Conservation (phyloP, 805 yeast species). For the Teunomyces panamensis region DNA sequence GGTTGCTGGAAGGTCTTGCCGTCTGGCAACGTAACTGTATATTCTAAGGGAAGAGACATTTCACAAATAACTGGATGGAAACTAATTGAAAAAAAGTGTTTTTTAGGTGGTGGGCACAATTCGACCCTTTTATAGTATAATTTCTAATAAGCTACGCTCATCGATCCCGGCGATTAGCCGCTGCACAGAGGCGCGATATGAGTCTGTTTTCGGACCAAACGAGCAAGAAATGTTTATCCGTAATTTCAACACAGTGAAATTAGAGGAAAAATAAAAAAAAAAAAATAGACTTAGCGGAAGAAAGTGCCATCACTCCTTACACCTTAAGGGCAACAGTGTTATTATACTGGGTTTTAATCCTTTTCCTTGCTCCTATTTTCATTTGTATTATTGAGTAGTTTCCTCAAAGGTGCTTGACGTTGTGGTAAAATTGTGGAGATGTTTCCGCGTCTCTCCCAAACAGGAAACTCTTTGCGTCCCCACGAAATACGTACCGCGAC, state of each 20-base stretch:
- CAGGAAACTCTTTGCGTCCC: not conserved
- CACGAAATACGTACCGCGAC: too few relatives aligned
- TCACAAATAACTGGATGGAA: not conserved
- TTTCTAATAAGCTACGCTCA: not conserved
- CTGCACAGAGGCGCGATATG: not conserved
- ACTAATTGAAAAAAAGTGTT: not conserved
- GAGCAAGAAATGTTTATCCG: too few relatives aligned
- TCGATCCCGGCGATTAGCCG: not conserved
- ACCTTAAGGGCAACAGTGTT: too few relatives aligned
- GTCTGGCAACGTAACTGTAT: slow-evolving; percentile 45
- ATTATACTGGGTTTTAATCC: too few relatives aligned
- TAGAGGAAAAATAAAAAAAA: not conserved
- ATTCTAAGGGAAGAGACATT: slow-evolving; percentile 37
- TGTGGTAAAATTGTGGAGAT: not conserved
- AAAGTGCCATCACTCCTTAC: too few relatives aligned
- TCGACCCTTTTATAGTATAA: not conserved
- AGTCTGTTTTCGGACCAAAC: not conserved
- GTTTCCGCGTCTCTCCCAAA: not conserved
- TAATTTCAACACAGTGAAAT: too few relatives aligned
- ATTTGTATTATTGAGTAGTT: not conserved
- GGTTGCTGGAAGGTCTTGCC: slow-evolving; percentile 54
- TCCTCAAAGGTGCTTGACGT: not conserved
- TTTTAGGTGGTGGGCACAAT: not conserved
- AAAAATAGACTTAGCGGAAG: too few relatives aligned
- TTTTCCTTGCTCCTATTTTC: too few relatives aligned